Percentiles rank a stretch among this genome's conserved stretches.
These are phyloP conservation scores for Tarenaya hassleriana DNA, from an alignment of 345 rosid species.

Conservation along the genomic window DNA sequence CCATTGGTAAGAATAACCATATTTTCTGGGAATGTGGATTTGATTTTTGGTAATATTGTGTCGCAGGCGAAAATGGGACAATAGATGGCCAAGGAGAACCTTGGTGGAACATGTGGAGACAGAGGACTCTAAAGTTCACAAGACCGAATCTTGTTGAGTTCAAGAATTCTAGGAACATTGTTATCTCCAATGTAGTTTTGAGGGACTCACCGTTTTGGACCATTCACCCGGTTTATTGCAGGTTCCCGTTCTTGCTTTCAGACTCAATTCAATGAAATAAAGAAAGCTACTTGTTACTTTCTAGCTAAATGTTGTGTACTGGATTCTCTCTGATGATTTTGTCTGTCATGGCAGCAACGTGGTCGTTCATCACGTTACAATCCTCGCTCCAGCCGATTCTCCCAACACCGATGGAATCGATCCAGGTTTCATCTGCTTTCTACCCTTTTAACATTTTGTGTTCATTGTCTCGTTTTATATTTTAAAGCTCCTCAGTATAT, in stretches of 20 bases:
- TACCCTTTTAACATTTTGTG: background rate
- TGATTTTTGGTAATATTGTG: too few species aligned
- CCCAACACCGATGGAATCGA: constrained; percentile 92
- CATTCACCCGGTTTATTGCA: constrained; percentile 87
- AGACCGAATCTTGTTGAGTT: constrained; percentile 77
- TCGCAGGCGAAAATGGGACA: constrained; percentile 77
- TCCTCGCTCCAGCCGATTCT: constrained; percentile 76
- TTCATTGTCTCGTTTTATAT: too few species aligned
- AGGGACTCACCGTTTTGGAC: constrained; percentile 85
- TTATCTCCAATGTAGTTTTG: constrained; percentile 72
- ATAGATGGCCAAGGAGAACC: constrained; percentile 88
- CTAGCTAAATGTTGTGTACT: too few species aligned
- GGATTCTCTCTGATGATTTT: background rate
- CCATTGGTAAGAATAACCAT: too few species aligned
- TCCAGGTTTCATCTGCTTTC: constrained; percentile 44
- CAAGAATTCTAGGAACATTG: constrained; percentile 52
- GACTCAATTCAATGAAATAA: background rate
- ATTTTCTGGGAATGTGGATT: too few species aligned
- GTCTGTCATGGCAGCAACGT: constrained; percentile 44
- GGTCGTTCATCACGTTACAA: constrained; percentile 67
- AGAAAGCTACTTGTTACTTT: background rate
- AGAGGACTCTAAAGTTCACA: constrained; percentile 62
- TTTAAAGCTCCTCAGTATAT: too few species aligned
- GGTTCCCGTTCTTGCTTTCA: constrained; percentile 31
- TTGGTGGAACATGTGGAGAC: constrained; percentile 97